A percentile compares a stretch with the other conserved stretches of the same genome.
phyloP scores from a whole-genome alignment of 176 grass and related monocot genomes.

The Oryza brachyantha region DNA sequence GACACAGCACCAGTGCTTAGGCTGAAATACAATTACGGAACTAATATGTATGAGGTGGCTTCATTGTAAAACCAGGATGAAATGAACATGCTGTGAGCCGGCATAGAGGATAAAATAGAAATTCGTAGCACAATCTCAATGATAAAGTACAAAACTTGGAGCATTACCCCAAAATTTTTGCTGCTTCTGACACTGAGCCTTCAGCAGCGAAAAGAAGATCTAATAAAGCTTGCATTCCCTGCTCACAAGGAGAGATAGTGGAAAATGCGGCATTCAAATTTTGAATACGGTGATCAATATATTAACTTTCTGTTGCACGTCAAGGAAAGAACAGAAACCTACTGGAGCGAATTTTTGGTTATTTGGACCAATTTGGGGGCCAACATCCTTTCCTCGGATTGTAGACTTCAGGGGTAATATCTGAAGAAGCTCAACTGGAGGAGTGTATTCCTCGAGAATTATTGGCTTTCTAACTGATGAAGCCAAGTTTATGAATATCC shows the following conservation, averaged over 20 bases:
- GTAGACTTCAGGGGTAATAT: conserved; percentile 88
- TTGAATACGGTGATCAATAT: neutral
- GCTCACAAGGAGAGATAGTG: conserved; percentile 4
- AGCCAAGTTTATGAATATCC: neutral
- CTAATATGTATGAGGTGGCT: neutral
- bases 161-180: conserved; percentile 85
- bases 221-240: conserved; percentile 98
- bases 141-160: neutral
- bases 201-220: conserved; percentile 86
- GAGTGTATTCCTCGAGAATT: conserved; percentile 74
- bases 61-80: conserved; percentile 16
- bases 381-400: conserved; percentile 71
- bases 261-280: neutral
- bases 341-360: conserved; percentile 80
- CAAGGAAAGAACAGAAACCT: conserved; percentile 29
- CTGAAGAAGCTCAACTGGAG: conserved; percentile 82
- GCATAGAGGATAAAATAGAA: neutral
- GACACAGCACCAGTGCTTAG: conserved; percentile 92
- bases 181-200: conserved; percentile 81
- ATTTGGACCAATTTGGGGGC: conserved; percentile 80
- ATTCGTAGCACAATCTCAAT: neutral
- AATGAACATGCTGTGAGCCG: neutral
- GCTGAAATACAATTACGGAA: conserved; percentile 41
- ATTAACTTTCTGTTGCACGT: neutral
- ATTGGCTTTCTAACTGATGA: conserved; percentile 77